Evolutionary conservation across 768 basidiomycete species (phyloP).

Genomic region (Boletus rex-veris): DNA sequence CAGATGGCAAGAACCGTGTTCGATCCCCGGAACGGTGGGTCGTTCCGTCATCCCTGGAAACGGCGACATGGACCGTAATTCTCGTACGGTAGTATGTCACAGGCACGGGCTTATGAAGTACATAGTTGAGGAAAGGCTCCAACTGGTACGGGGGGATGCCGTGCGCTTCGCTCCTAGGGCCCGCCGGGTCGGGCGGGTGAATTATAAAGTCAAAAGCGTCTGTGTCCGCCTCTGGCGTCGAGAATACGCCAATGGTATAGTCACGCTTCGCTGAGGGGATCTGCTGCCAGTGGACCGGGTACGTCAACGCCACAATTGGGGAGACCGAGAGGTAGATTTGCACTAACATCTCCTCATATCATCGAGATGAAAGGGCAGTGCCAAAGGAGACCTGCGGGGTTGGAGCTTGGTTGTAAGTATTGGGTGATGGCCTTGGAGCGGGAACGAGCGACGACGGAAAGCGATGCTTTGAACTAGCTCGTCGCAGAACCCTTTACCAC

Average conservation of each 20-base stretch:
- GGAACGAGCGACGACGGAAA: neutral
- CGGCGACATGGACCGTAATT: conserved; percentile 1
- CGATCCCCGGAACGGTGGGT: neutral
- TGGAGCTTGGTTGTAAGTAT: neutral
- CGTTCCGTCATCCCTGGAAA: conserved; percentile 12
- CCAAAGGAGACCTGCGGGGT: neutral
- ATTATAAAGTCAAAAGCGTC: conserved; percentile 1
- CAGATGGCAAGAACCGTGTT: conserved; percentile 3
- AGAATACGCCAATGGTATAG: neutral
- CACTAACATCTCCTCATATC: neutral
- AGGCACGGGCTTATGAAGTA: neutral
- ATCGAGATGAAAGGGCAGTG: neutral
- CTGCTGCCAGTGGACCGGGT: neutral
- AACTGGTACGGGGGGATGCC: conserved; percentile 3
- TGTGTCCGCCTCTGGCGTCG: neutral
- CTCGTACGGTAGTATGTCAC: conserved; percentile 12
- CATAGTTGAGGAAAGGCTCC: conserved; percentile 2
- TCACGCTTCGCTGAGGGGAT: conserved; percentile 6
- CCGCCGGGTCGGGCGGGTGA: conserved; percentile 4
- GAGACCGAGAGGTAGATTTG: neutral
- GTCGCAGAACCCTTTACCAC: neutral
- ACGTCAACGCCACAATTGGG: neutral
- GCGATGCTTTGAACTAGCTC: neutral
- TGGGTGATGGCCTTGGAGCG: neutral
- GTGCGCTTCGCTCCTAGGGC: conserved; percentile 1